These are phyloP conservation scores for Hordeum pubiflorum DNA, from an alignment of 202 grass and related monocot species.

Conservation along the genomic window DNA sequence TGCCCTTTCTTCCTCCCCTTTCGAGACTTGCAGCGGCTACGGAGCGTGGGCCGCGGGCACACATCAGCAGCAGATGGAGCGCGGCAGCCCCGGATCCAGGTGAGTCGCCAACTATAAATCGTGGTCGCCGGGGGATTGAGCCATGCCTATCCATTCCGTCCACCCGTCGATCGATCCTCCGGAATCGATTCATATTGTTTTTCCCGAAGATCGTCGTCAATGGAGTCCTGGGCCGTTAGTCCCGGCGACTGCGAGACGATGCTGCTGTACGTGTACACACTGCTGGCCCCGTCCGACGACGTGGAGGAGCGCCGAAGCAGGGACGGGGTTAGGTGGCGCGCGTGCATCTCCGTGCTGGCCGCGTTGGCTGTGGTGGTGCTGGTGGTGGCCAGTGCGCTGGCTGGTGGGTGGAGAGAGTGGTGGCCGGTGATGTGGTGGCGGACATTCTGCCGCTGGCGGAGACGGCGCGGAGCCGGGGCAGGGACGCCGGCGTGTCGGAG, in stretches of 20 bases:
- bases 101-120: not conserved
- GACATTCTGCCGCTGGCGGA: no score
- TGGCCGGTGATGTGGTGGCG: no score
- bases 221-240: not conserved
- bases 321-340: not conserved
- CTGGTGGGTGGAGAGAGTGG: no score
- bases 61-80: no score
- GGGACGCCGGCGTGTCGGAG: not conserved
- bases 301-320: not conserved
- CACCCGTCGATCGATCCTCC: not conserved
- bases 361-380: no score
- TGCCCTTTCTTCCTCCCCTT: no score
- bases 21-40: no score
- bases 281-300: not conserved
- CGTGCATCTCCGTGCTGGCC: no score
- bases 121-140: not conserved
- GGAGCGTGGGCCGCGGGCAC: no score
- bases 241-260: not conserved
- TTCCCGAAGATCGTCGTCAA: not conserved
- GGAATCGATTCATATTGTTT: not conserved
- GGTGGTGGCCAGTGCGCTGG: no score
- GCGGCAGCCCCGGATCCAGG: no score
- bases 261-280: not conserved
- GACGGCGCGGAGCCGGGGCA: no score
- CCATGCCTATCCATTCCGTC: not conserved